Evolutionary conservation across 371 early-diverging fungal genomes (phyloP).

Genomic region (Mortierella sp.): DNA sequence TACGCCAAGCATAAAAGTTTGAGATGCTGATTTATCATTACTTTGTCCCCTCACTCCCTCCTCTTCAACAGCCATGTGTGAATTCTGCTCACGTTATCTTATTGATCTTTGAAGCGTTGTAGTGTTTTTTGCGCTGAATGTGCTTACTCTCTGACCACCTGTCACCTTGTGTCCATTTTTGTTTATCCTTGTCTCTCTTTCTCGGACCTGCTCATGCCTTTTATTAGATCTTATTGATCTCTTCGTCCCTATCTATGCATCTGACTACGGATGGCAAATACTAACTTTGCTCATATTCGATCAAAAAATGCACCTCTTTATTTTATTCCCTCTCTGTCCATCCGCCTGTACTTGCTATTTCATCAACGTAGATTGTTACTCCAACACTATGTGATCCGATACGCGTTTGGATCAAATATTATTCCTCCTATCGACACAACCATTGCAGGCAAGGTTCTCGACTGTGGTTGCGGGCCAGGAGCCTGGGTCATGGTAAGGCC

Average conservation of each 20-base stretch:
- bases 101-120: too few relatives aligned
- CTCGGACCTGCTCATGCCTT: background rate
- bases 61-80: too few relatives aligned
- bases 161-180: too few relatives aligned
- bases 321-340: too few relatives aligned
- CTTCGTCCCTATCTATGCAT: conserved; percentile 32
- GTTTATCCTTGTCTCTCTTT: background rate
- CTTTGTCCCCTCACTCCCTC: background rate
- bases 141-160: too few relatives aligned
- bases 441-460: conserved; percentile 37
- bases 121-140: too few relatives aligned
- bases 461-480: conserved; percentile 52
- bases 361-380: conserved; percentile 38
- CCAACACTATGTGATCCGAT: conserved; percentile 52
- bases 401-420: conserved; percentile 46
- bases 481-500: conserved; percentile 52
- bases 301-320: too few relatives aligned
- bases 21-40: background rate
- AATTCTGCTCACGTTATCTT: too few relatives aligned
- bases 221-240: background rate
- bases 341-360: too few relatives aligned
- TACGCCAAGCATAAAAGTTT: conserved; percentile 1
- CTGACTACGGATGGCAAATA: conserved; percentile 18
- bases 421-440: conserved; percentile 44
- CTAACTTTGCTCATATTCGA: background rate